Evolutionary conservation across 805 yeast species (phyloP).

Genomic region (Candida quercuum): DNA sequence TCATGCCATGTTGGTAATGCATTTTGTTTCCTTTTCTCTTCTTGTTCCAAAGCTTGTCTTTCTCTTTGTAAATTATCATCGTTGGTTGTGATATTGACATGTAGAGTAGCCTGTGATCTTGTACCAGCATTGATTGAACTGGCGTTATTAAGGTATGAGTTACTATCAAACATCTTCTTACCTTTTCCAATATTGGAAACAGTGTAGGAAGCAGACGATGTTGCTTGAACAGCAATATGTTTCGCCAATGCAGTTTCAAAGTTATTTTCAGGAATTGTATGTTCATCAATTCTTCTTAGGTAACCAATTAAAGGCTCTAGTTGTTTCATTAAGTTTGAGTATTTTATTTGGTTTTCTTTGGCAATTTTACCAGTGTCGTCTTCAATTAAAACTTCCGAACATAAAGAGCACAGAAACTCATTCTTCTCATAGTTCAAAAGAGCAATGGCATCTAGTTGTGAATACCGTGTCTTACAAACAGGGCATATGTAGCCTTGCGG

Average conservation of each 20-base stretch:
- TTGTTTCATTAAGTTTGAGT: constrained; percentile 83
- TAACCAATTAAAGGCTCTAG: constrained; percentile 82
- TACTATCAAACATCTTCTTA: constrained; percentile 36
- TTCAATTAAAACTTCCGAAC: constrained; percentile 73
- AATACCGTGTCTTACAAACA: constrained; percentile 71
- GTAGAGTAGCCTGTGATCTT: constrained; percentile 77
- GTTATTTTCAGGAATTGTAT: constrained; percentile 78
- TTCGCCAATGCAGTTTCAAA: constrained; percentile 79
- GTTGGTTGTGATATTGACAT: constrained; percentile 80
- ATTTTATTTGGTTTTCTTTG: constrained; percentile 69
- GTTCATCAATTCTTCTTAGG: constrained; percentile 77
- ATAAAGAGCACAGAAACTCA: constrained; percentile 78
- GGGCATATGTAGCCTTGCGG: constrained; percentile 95
- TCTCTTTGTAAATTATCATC: constrained; percentile 73
- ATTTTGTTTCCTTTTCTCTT: constrained; percentile 79
- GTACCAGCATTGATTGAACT: constrained; percentile 48
- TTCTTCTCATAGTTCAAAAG: constrained; percentile 73
- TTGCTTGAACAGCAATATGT: constrained; percentile 79
- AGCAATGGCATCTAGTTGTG: constrained; percentile 85
- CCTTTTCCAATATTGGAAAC: constrained; percentile 43
- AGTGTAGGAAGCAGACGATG: constrained; percentile 64
- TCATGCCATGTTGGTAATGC: constrained; percentile 97
- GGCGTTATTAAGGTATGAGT: constrained; percentile 31
- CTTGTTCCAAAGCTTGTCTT: constrained; percentile 56
- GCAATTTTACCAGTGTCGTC: constrained; percentile 87